phyloP scores from a whole-genome alignment of 2,329 filamentous ascomycete genomes.

The Colletotrichum magnum region DNA sequence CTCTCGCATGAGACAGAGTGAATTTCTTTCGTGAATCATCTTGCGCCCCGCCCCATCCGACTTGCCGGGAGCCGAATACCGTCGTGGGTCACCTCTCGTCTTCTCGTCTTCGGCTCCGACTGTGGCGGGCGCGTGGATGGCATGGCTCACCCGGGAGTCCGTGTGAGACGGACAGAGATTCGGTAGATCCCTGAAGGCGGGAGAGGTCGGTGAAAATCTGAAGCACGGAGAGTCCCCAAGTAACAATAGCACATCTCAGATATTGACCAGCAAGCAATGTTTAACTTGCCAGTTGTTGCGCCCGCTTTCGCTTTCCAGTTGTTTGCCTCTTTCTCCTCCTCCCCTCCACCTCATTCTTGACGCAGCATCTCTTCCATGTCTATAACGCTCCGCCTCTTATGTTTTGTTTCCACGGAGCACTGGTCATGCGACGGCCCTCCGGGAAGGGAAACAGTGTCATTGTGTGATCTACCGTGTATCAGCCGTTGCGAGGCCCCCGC shows the following conservation, averaged over 20 bases:
- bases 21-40: too few species aligned
- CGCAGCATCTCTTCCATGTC: not conserved
- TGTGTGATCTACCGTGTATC: constrained; percentile 20
- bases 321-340: not conserved
- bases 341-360: not conserved
- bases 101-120: constrained; percentile 7
- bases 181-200: constrained; percentile 12
- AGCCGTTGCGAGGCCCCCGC: not conserved
- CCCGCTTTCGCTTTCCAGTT: constrained; percentile 10
- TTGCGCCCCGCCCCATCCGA: not conserved
- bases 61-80: constrained; percentile 18
- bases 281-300: not conserved
- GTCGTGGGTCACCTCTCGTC: not conserved
- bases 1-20: too few species aligned
- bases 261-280: constrained; percentile 9
- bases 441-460: constrained; percentile 2
- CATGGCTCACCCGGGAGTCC: constrained; percentile 24
- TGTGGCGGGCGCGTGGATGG: not conserved
- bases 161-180: not conserved
- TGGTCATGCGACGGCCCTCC: constrained; percentile 7
- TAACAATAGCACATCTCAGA: constrained; percentile 11
- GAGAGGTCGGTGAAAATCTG: not conserved
- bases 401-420: constrained; percentile 22
- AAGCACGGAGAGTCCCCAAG: constrained; percentile 15
- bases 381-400: constrained; percentile 9